Evolutionary conservation across 768 basidiomycete species (phyloP).

Genomic region (Pleurotus citrinopileatus): DNA sequence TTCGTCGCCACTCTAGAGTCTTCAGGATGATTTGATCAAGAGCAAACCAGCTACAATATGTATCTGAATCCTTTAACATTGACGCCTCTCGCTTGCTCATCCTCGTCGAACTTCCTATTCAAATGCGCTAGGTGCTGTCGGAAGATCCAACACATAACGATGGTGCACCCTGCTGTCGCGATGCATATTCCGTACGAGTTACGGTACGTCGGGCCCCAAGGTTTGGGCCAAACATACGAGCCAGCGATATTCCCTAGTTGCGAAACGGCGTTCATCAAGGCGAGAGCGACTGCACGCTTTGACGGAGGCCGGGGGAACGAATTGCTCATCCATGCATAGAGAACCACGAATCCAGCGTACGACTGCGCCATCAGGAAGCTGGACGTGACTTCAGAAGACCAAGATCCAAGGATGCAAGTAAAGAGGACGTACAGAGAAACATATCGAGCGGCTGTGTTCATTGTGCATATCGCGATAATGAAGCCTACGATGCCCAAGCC

Average conservation of each 20-base stretch:
- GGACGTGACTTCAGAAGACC: background rate
- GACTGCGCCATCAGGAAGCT: conserved; percentile 80
- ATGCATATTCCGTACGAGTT: conserved; percentile 76
- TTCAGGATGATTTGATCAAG: too few relatives aligned
- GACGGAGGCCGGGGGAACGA: conserved; percentile 71
- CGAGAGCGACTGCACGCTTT: conserved; percentile 81
- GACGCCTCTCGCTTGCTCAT: conserved; percentile 31
- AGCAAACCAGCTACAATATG: conserved; percentile 32
- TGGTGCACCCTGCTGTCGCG: conserved; percentile 45
- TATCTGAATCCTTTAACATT: conserved; percentile 41
- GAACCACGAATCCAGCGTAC: conserved; percentile 66
- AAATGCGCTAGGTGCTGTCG: conserved; percentile 38
- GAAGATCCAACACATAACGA: conserved; percentile 50
- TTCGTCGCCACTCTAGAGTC: too few relatives aligned
- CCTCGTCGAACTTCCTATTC: conserved; percentile 36
- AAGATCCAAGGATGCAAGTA: background rate
- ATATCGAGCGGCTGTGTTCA: conserved; percentile 69
- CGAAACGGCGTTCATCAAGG: conserved; percentile 76
- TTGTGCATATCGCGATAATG: conserved; percentile 66
- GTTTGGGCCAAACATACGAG: conserved; percentile 68
- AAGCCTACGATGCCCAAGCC: conserved; percentile 70
- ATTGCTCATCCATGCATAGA: conserved; percentile 49
- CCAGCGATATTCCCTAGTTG: conserved; percentile 85
- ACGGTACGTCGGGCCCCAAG: conserved; percentile 70
- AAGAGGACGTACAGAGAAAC: conserved; percentile 51